Percentiles rank a stretch among this genome's conserved stretches.
Evolutionary conservation across 2,329 filamentous ascomycete species (phyloP).

Genomic region (Lasiodiplodia hormozganensis): DNA sequence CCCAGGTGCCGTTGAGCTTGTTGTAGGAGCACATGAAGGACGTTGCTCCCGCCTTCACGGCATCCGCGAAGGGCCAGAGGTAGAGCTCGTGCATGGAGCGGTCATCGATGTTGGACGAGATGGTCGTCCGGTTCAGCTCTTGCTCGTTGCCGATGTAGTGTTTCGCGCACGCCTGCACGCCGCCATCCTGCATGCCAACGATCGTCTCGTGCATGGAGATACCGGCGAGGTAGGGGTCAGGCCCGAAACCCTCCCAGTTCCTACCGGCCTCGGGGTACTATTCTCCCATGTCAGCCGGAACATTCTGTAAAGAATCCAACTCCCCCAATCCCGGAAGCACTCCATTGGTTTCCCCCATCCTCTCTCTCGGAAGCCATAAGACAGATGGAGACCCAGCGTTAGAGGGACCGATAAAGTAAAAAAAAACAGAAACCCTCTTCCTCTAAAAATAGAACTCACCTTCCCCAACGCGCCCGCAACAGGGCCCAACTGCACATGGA

Average conservation of each 20-base stretch:
- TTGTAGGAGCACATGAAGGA: constrained; percentile 65
- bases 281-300: not conserved
- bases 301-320: not conserved
- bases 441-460: constrained; percentile 28
- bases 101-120: constrained; percentile 70
- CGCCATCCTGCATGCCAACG: constrained; percentile 48
- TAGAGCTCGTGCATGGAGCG: constrained; percentile 72
- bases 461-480: constrained; percentile 45
- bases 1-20: constrained; percentile 57
- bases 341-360: not conserved
- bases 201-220: constrained; percentile 50
- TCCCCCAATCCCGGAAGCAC: not conserved
- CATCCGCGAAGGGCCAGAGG: constrained; percentile 70
- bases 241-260: constrained; percentile 54
- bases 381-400: no score
- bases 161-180: constrained; percentile 54
- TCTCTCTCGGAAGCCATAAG: not conserved
- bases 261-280: constrained; percentile 42
- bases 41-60: constrained; percentile 62
- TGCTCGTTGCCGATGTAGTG: constrained; percentile 70
- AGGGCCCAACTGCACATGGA: constrained; percentile 53
- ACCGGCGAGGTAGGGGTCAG: constrained; percentile 55
- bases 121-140: constrained; percentile 60
- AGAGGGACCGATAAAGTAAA: not conserved
- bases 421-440: not conserved